These are phyloP conservation scores for Hymenoscyphus salicellus DNA, from an alignment of 2,329 filamentous ascomycete species.

Conservation along the genomic window DNA sequence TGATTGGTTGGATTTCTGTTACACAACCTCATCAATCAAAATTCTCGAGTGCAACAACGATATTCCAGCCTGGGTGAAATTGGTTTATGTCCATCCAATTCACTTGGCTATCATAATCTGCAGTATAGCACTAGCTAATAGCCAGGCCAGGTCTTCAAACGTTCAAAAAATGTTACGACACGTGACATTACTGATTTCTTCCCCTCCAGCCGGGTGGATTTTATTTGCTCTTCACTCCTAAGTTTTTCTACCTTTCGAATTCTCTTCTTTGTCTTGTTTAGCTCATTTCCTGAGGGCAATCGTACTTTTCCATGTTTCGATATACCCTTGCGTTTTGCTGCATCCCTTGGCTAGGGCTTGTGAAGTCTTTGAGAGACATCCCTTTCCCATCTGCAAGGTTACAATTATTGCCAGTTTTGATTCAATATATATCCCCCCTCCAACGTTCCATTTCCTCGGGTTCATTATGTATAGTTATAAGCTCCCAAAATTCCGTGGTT, in stretches of 20 bases:
- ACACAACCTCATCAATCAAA: not conserved
- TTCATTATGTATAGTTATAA: not conserved
- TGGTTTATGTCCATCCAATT: too few species aligned
- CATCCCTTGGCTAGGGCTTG: not conserved
- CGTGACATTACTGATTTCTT: too few species aligned
- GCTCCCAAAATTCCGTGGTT: not conserved
- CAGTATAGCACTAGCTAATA: too few species aligned
- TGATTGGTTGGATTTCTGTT: not conserved
- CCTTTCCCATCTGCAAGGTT: constrained; percentile 1
- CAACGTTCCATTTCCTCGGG: not conserved
- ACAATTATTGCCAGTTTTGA: not conserved
- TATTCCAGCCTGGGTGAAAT: too few species aligned
- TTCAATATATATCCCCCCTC: not conserved
- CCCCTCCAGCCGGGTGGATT: too few species aligned
- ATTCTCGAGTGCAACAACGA: too few species aligned
- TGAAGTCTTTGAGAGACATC: not conserved
- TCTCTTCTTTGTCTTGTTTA: not conserved
- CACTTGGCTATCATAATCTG: too few species aligned
- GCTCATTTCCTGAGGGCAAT: not conserved
- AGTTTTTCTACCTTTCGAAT: not conserved
- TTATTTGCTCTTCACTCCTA: not conserved
- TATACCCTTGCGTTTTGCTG: not conserved
- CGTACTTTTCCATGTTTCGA: not conserved
- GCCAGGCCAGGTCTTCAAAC: too few species aligned
- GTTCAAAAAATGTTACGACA: too few species aligned